Base-by-base conservation (phyloP, 371 early-diverging fungal genomes). In the Enterospora canceri region DNA sequence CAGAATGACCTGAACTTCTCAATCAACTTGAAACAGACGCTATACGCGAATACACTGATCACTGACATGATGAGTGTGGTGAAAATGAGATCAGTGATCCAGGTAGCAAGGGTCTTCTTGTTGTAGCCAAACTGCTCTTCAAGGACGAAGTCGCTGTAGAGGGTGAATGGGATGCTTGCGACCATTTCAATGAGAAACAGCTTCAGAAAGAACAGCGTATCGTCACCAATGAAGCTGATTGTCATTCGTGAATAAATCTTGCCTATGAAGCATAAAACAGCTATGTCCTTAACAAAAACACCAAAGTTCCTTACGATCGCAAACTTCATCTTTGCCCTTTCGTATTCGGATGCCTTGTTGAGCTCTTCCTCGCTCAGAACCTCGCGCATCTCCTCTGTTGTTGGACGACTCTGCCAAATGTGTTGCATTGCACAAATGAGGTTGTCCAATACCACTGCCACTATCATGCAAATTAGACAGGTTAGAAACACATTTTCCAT, bases 61-160 rank as follows among this genome's bases (percentile, higher is more conserved):
- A 51, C 4, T 19, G 24, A 16, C 29, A 18, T n/a, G 24, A 88
- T 87, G 89, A 82, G 73, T 15, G 40, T 64, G n/a, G 28, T 64
- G 30, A 59, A 62, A 57, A 89, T 35, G 65, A 85, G 48, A 81
- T 96, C 97, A 0, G 82, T 80, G 57, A 91, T 75, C 76, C 86
- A 96, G 56, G 91, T 75, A 0, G 79, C 76, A 12, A 88, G 31
- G 0, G 94, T 92, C 72, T 86, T 87, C 74, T 94, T 94, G 82
- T 96, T 96, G 82, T 94, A 94, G 2, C 94, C 95, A 77, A 92
- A 91, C 18, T 84, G 81, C 71, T 87, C 84, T 78, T 96, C 97
- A 56, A 94, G 83, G 31, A 90, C 90, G 84, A 96, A 96, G 0
- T 88, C 91, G 55, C 82, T 84, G 74, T 90, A 91, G 23, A 92